Evolutionary conservation across 208 protist genomes (phyloP), one percentile per base, ranked within the genome.

Genomic region (Sergeia podlipaevii): DNA sequence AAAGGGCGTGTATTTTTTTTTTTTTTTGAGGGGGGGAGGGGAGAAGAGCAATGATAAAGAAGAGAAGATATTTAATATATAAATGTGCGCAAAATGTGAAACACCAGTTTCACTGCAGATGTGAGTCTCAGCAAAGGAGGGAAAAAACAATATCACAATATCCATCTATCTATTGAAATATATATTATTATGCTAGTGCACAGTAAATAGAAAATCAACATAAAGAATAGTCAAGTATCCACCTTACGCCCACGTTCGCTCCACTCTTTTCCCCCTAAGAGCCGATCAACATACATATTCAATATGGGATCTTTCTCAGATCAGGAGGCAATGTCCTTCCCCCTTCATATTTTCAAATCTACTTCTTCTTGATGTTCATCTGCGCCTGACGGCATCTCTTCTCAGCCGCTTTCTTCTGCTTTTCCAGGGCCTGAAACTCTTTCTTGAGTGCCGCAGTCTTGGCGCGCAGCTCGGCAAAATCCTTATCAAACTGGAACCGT

Each of bases 311-410:
- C n/a, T n/a, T n/a, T n/a, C n/a, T n/a, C n/a, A n/a, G n/a, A n/a
- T n/a, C n/a, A n/a, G n/a, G n/a, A n/a, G n/a, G 34, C 34, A 38
- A 38, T 38, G 13, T n/a, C 13, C n/a, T n/a, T 38, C 34, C n/a
- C 34, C 13, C 34, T 11, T 38, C 13, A 38, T 38, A 38, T 39
- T 53, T 70, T 43, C 36, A 28, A 44, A 32, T 32, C 48, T 55
- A 64, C 34, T 23, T 39, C 45, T 44, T 64, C 45, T 64, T 21
- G n/a, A n/a, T n/a, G 39, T 68, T 71, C 42, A 82, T 50, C 54
- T 95, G 84, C 2, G 80, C 79, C 43, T 77, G 56, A 5, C 88
- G 80, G 67, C 84, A 92, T 37, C 72, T 66, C 51, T 86, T 84
- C 66, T 92, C 84, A 20, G 75, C 69, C n/a, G 67, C 66, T 8